phyloP scores from a whole-genome alignment of 2,329 filamentous ascomycete species.

The Fusarium sp. region DNA sequence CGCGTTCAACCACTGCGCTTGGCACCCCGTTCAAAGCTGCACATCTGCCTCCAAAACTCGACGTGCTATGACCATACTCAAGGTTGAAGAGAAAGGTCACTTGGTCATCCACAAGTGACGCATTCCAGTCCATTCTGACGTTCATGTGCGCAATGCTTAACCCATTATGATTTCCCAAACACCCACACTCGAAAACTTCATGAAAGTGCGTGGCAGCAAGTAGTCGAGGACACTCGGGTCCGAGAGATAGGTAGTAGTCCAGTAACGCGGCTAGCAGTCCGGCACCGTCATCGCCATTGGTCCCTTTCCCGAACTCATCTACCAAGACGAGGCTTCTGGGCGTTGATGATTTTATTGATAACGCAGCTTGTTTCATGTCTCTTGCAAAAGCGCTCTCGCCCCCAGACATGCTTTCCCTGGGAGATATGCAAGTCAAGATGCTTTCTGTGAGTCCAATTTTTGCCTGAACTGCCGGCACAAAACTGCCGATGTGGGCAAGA shows the following conservation, averaged over 20 bases:
- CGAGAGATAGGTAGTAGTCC: constrained; percentile 62
- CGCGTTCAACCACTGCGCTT: constrained; percentile 74
- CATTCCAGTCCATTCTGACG: constrained; percentile 66
- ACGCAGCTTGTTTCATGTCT: constrained; percentile 86
- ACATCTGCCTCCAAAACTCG: constrained; percentile 87
- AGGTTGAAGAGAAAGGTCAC: constrained; percentile 80
- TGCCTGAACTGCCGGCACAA: constrained; percentile 82
- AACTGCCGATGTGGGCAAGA: constrained; percentile 91
- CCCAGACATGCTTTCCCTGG: constrained; percentile 69
- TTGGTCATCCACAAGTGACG: constrained; percentile 65
- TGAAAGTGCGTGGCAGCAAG: constrained; percentile 71
- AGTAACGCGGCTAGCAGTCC: constrained; percentile 68
- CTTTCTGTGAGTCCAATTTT: constrained; percentile 89
- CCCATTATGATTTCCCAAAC: constrained; percentile 59
- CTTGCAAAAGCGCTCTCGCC: constrained; percentile 74
- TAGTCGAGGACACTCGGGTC: constrained; percentile 61
- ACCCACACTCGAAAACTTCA: constrained; percentile 75
- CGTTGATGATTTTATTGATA: constrained; percentile 79
- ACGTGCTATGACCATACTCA: constrained; percentile 72
- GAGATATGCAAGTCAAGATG: constrained; percentile 86
- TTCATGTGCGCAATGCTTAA: constrained; percentile 77
- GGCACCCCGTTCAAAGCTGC: constrained; percentile 89
- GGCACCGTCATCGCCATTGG: constrained; percentile 65
- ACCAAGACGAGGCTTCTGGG: constrained; percentile 83
- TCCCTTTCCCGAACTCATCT: constrained; percentile 86